Conservation (phyloP, 208 protist species). For the Trypanosoma cruzi region DNA sequence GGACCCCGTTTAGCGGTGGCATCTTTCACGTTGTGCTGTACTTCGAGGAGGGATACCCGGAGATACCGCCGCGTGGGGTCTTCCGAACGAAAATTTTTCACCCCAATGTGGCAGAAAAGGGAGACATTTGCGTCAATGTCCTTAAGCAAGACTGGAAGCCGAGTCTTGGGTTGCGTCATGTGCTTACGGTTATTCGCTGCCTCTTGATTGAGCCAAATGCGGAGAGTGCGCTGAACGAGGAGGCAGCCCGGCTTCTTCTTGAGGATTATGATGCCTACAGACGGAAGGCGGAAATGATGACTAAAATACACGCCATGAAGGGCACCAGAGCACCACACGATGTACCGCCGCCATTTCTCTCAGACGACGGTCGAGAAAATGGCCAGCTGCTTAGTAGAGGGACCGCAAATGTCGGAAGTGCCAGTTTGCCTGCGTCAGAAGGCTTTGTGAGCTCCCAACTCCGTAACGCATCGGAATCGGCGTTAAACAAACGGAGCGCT, state of each 20-base stretch:
- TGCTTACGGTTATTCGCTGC: constrained; percentile 96
- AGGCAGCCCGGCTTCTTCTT: constrained; percentile 96
- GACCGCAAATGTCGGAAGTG: neutral
- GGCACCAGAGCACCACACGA: constrained; percentile 27
- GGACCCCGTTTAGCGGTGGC: constrained; percentile 96
- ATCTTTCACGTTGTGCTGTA: constrained; percentile 92
- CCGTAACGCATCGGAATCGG: constrained; percentile 3
- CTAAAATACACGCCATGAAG: constrained; percentile 66
- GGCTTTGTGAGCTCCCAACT: neutral
- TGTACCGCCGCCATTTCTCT: neutral
- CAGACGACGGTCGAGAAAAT: constrained; percentile 4
- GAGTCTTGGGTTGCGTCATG: constrained; percentile 94
- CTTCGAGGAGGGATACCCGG: constrained; percentile 94
- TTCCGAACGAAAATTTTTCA: constrained; percentile 99
- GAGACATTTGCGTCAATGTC: constrained; percentile 99
- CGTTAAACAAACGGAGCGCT: neutral
- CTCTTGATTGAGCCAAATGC: constrained; percentile 98
- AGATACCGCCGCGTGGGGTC: constrained; percentile 95
- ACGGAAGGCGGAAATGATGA: constrained; percentile 82
- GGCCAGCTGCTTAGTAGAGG: constrained; percentile 1
- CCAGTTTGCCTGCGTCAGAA: neutral
- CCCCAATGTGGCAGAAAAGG: constrained; percentile 97
- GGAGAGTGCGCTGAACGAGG: constrained; percentile 98
- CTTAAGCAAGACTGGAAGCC: constrained; percentile 98
- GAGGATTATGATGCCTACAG: constrained; percentile 95